A percentile compares a stretch with the other conserved stretches of the same genome.
phyloP scores from a whole-genome alignment of 2,329 filamentous ascomycete genomes.

The Cadophora malorum region DNA sequence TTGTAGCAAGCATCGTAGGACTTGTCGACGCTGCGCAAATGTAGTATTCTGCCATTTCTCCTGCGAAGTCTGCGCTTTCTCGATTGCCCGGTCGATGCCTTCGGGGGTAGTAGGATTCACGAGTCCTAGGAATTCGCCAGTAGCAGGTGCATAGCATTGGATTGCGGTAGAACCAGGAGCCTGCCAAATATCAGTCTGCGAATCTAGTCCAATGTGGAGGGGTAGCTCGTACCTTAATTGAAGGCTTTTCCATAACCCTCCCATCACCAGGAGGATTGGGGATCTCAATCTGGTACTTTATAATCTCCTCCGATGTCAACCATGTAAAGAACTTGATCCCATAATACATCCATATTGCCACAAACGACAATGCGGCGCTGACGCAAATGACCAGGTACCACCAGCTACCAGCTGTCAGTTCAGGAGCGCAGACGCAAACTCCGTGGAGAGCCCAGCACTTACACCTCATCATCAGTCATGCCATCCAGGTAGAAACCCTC shows the following conservation, averaged over 20 bases:
- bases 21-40: constrained; percentile 77
- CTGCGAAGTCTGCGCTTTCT: constrained; percentile 77
- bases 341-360: constrained; percentile 37
- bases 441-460: constrained; percentile 23
- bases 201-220: background rate
- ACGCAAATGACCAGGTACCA: constrained; percentile 32
- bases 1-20: constrained; percentile 81
- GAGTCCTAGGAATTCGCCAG: constrained; percentile 80
- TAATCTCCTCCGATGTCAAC: constrained; percentile 49
- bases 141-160: constrained; percentile 89
- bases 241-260: constrained; percentile 63
- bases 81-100: constrained; percentile 80
- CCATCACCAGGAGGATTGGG: constrained; percentile 67
- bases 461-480: constrained; percentile 38
- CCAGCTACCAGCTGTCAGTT: constrained; percentile 34
- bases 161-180: constrained; percentile 70
- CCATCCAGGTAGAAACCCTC: constrained; percentile 30
- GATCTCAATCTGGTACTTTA: constrained; percentile 65
- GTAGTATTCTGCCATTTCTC: constrained; percentile 77
- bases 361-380: constrained; percentile 33
- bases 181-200: constrained; percentile 44
- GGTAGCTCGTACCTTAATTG: constrained; percentile 58
- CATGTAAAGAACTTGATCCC: constrained; percentile 35
- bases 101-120: constrained; percentile 78
- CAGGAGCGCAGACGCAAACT: background rate